Evolutionary conservation across 805 yeast species (phyloP).

Genomic region (Ascoidea asiatica): DNA sequence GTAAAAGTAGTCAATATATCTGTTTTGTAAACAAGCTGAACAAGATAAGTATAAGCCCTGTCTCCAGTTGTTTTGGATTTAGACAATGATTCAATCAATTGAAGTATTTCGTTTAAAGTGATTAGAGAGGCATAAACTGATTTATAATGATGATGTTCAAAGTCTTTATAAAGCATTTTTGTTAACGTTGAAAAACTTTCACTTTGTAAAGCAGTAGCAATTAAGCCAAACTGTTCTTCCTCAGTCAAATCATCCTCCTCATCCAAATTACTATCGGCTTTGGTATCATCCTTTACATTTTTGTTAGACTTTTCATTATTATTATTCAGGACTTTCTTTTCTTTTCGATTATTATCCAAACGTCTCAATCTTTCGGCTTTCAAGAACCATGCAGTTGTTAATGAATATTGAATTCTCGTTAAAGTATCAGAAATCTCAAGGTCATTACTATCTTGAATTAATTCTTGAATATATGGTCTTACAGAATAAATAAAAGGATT

Average conservation of each 20-base stretch:
- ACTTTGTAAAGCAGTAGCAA: background rate
- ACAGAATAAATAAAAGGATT: conserved; percentile 47
- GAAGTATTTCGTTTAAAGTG: background rate
- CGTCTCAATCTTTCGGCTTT: conserved; percentile 38
- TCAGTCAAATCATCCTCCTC: too few species aligned
- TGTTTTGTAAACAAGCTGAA: too few species aligned
- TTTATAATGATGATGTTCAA: background rate
- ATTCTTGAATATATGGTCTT: conserved; percentile 18
- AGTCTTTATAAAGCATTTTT: background rate
- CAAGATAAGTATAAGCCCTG: too few species aligned
- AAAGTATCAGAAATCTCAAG: conserved; percentile 5
- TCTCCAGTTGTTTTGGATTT: background rate
- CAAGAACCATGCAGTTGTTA: conserved; percentile 53
- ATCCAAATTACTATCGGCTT: too few species aligned
- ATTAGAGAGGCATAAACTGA: background rate
- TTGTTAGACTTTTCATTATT: background rate
- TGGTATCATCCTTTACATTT: background rate
- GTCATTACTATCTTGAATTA: conserved; percentile 17
- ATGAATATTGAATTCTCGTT: conserved; percentile 11
- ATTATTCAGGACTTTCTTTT: too few species aligned
- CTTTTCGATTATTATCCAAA: background rate
- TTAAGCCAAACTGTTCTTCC: background rate
- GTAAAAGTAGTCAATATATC: too few species aligned
- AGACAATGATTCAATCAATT: background rate
- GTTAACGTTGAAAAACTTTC: background rate